Evolutionary conservation across 2,329 filamentous ascomycete species (phyloP).

Genomic region (Aaosphaeria arxii): DNA sequence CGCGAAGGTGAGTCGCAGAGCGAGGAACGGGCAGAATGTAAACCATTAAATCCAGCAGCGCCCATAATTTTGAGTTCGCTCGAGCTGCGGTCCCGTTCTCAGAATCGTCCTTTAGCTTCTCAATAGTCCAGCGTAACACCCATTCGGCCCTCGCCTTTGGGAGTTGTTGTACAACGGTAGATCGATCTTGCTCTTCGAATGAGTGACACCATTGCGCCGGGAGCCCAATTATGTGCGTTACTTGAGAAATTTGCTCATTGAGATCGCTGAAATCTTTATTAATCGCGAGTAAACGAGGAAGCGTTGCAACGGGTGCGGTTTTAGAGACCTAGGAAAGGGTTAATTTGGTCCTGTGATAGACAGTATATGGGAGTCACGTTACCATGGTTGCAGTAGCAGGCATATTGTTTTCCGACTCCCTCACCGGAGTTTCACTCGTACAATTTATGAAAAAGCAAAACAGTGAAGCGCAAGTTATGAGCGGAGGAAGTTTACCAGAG

Average conservation of each 20-base stretch:
- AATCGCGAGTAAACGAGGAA: constrained; percentile 38
- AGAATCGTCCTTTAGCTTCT: constrained; percentile 51
- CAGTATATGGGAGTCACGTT: too few relatives aligned
- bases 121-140: constrained; percentile 65
- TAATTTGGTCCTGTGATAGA: too few relatives aligned
- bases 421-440: too few relatives aligned
- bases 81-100: constrained; percentile 38
- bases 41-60: constrained; percentile 60
- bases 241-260: constrained; percentile 40
- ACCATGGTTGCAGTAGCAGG: too few relatives aligned
- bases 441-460: too few relatives aligned
- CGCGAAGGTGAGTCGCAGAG: constrained; percentile 67
- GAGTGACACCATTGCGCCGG: constrained; percentile 24
- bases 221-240: constrained; percentile 39
- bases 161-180: constrained; percentile 8
- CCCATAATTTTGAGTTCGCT: constrained; percentile 50
- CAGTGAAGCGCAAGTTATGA: too few relatives aligned
- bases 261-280: constrained; percentile 36
- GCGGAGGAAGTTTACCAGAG: too few relatives aligned
- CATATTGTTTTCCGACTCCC: too few relatives aligned
- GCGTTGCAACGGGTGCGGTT: constrained; percentile 21
- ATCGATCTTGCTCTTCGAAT: constrained; percentile 7
- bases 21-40: constrained; percentile 66
- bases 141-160: constrained; percentile 55
- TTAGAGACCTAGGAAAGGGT: background rate